A percentile compares a stretch with the other conserved stretches of the same genome.
phyloP scores from a whole-genome alignment of 2,329 filamentous ascomycete genomes.

The Colletotrichum phormii region DNA sequence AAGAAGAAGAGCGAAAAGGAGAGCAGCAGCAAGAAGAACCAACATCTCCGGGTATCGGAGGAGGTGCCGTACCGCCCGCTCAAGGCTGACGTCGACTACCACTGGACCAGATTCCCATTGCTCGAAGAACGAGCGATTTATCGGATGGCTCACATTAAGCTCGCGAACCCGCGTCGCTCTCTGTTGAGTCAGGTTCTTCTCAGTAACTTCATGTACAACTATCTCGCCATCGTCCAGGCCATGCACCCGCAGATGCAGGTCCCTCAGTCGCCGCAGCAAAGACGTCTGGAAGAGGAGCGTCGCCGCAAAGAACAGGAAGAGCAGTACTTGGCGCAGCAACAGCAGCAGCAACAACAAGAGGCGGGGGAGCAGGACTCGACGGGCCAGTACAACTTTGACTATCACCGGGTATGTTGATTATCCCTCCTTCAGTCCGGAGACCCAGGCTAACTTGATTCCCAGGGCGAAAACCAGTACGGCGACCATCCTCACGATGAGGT shows the following conservation, averaged over 20 bases:
- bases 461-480: slow-evolving; percentile 60
- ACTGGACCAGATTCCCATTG: slow-evolving; percentile 95
- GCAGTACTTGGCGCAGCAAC: slow-evolving; percentile 58
- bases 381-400: slow-evolving; percentile 65
- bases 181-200: slow-evolving; percentile 94
- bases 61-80: slow-evolving; percentile 79
- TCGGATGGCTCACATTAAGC: slow-evolving; percentile 97
- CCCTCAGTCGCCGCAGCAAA: slow-evolving; percentile 83
- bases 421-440: not conserved
- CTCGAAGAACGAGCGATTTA: slow-evolving; percentile 97
- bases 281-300: slow-evolving; percentile 67
- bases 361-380: slow-evolving; percentile 56
- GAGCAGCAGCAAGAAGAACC: slow-evolving; percentile 77
- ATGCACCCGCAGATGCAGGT: slow-evolving; percentile 98
- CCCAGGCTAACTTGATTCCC: slow-evolving; percentile 29
- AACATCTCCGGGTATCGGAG: slow-evolving; percentile 81
- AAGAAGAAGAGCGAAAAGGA: slow-evolving; percentile 90
- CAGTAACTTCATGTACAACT: slow-evolving; percentile 99
- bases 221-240: slow-evolving; percentile 97
- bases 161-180: slow-evolving; percentile 94
- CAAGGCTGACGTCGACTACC: slow-evolving; percentile 91
- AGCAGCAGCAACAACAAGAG: slow-evolving; percentile 57
- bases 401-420: slow-evolving; percentile 58
- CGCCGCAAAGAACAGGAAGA: slow-evolving; percentile 62
- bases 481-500: slow-evolving; percentile 57